Evolutionary conservation across 2,329 filamentous ascomycete genomes (phyloP).

Genomic region (Aspergillus arachidicola): DNA sequence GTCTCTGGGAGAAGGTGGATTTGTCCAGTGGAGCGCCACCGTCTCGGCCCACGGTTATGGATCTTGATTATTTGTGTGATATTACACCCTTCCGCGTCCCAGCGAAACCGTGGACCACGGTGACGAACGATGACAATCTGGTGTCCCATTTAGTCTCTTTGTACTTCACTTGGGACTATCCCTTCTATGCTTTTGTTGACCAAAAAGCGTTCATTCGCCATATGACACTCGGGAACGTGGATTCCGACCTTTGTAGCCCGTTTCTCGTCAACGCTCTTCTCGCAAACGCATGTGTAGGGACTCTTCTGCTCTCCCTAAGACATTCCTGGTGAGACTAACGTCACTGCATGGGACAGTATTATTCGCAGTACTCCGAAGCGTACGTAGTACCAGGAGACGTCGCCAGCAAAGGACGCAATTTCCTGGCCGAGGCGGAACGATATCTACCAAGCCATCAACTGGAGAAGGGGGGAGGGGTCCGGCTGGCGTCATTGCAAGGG

Average conservation of each 20-base stretch:
- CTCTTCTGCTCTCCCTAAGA: too few relatives aligned
- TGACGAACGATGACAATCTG: conserved; percentile 73
- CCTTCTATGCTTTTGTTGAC: conserved; percentile 82
- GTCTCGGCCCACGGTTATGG: background rate
- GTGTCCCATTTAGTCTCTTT: conserved; percentile 82
- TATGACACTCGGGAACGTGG: conserved; percentile 33
- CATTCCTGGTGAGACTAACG: background rate
- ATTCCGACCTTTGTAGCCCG: conserved; percentile 75
- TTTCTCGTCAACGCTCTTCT: conserved; percentile 85
- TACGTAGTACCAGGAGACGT: conserved; percentile 30
- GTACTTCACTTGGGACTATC: conserved; percentile 93
- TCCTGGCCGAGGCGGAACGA: conserved; percentile 30
- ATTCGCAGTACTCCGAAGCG: conserved; percentile 32
- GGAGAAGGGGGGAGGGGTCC: conserved; percentile 15
- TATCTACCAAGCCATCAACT: conserved; percentile 17
- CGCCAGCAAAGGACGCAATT: conserved; percentile 28
- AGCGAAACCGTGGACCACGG: conserved; percentile 69
- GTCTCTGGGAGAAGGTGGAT: background rate
- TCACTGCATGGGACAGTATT: conserved; percentile 16
- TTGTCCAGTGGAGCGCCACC: background rate
- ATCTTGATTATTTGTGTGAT: background rate
- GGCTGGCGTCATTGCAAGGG: conserved; percentile 27
- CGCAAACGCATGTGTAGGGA: conserved; percentile 47
- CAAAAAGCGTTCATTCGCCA: conserved; percentile 69
- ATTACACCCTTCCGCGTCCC: conserved; percentile 19